These are phyloP conservation scores for Yamadazyma akitaensis DNA, from an alignment of 805 yeast species.

Conservation along the genomic window DNA sequence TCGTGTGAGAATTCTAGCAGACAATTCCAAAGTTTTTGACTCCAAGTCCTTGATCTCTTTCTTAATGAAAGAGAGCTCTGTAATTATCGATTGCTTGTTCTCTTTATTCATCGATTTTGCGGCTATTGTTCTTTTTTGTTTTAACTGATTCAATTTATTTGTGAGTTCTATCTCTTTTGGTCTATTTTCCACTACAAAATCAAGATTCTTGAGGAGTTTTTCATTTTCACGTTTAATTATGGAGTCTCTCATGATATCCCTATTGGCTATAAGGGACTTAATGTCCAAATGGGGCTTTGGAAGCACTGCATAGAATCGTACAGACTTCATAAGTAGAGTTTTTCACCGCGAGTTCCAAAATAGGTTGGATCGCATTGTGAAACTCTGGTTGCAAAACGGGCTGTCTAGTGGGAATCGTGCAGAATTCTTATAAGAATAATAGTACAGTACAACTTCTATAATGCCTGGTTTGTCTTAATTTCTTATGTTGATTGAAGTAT, in stretches of 20 bases:
- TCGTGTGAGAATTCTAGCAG: constrained; percentile 32
- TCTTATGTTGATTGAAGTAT: too few relatives aligned
- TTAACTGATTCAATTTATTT: constrained; percentile 23
- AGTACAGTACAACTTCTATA: too few relatives aligned
- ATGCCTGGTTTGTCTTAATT: too few relatives aligned
- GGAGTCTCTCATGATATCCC: constrained; percentile 22
- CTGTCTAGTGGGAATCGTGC: neutral
- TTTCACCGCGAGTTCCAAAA: constrained; percentile 15
- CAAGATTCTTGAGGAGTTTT: constrained; percentile 17
- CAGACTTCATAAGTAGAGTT: constrained; percentile 4
- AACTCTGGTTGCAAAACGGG: neutral
- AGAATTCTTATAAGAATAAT: too few relatives aligned
- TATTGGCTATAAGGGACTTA: constrained; percentile 19
- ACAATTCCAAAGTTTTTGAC: constrained; percentile 20
- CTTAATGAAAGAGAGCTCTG: constrained; percentile 22
- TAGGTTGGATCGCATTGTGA: constrained; percentile 20
- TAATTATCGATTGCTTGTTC: constrained; percentile 12
- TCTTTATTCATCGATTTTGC: constrained; percentile 21
- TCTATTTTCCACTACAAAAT: constrained; percentile 25
- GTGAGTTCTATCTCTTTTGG: constrained; percentile 21
- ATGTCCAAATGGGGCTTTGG: constrained; percentile 24
- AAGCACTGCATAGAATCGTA: constrained; percentile 11
- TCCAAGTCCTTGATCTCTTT: constrained; percentile 26
- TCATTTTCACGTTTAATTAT: constrained; percentile 26
- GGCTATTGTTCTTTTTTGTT: constrained; percentile 24